phyloP scores from a whole-genome alignment of 352 stramenopile species.

The Phytophthora kernoviae region DNA sequence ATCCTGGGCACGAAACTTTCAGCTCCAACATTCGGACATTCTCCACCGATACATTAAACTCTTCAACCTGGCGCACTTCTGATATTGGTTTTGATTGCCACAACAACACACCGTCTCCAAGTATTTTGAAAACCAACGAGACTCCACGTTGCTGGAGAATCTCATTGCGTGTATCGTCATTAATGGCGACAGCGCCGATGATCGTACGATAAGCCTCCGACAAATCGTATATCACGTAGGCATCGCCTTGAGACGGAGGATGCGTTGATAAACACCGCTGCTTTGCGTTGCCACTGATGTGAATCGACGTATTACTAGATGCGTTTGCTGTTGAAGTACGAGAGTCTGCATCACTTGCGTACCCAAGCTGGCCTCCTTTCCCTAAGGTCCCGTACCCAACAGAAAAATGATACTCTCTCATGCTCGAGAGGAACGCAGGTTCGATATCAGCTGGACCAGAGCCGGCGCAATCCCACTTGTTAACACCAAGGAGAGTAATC shows the following conservation, averaged over 20 bases:
- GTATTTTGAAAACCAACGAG: slow-evolving; percentile 67
- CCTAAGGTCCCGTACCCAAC: slow-evolving; percentile 83
- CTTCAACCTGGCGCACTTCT: slow-evolving; percentile 41
- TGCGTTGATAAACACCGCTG: slow-evolving; percentile 83
- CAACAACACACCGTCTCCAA: slow-evolving; percentile 68
- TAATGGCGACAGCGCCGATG: slow-evolving; percentile 67
- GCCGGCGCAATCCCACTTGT: slow-evolving; percentile 69
- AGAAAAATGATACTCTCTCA: slow-evolving; percentile 79
- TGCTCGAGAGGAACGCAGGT: slow-evolving; percentile 72
- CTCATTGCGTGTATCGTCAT: slow-evolving; percentile 74
- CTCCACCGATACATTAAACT: slow-evolving; percentile 63
- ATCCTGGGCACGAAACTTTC: slow-evolving; percentile 66
- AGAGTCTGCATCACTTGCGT: slow-evolving; percentile 54
- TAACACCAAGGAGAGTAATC: slow-evolving; percentile 76
- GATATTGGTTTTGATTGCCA: slow-evolving; percentile 79
- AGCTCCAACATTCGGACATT: slow-evolving; percentile 82
- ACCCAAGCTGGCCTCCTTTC: slow-evolving; percentile 78
- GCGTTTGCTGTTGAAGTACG: slow-evolving; percentile 19
- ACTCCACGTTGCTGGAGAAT: slow-evolving; percentile 59
- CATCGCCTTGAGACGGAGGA: slow-evolving; percentile 68
- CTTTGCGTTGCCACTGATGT: slow-evolving; percentile 64
- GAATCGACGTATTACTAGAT: slow-evolving; percentile 41
- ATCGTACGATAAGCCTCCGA: slow-evolving; percentile 60
- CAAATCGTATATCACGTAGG: slow-evolving; percentile 86
- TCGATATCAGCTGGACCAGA: slow-evolving; percentile 46